phyloP scores from a whole-genome alignment of 1,284 basidiomycete genomes.

The Microbotryum scabiosae region DNA sequence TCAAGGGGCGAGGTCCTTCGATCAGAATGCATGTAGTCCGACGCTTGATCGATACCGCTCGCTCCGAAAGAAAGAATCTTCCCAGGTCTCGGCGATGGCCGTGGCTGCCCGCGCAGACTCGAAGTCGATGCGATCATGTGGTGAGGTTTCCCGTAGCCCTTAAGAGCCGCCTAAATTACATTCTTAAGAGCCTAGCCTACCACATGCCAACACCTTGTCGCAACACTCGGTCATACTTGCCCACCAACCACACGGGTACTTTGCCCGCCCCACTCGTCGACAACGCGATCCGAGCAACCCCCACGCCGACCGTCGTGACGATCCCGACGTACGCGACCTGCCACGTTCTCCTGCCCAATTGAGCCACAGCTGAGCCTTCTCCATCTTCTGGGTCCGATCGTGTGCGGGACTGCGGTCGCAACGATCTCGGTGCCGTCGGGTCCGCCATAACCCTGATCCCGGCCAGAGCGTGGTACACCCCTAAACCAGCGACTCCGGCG shows the following conservation, averaged over 20 bases:
- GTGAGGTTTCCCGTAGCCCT: no score
- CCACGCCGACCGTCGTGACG: constrained; percentile 8
- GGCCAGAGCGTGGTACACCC: constrained; percentile 29
- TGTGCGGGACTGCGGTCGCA: constrained; percentile 4
- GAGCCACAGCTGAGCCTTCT: not conserved
- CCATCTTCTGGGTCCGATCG: not conserved
- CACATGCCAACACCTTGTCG: no score
- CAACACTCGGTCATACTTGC: constrained; percentile 18
- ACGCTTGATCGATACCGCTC: no score
- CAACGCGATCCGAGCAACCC: constrained; percentile 16
- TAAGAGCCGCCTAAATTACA: no score
- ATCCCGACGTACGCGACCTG: constrained; percentile 12
- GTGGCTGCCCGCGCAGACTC: no score
- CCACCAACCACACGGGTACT: constrained; percentile 12
- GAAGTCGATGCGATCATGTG: no score
- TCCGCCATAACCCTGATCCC: constrained; percentile 19
- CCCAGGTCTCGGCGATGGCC: no score
- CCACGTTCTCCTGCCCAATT: constrained; percentile 15
- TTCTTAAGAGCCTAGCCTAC: no score
- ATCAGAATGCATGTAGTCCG: no score
- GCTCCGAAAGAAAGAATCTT: no score
- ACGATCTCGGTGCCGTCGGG: constrained; percentile 18
- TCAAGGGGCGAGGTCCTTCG: no score
- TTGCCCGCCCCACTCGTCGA: constrained; percentile 12
- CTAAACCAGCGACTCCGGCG: constrained; percentile 13